Evolutionary conservation across 768 basidiomycete genomes (phyloP).

Genomic region (Amanita exitialis): DNA sequence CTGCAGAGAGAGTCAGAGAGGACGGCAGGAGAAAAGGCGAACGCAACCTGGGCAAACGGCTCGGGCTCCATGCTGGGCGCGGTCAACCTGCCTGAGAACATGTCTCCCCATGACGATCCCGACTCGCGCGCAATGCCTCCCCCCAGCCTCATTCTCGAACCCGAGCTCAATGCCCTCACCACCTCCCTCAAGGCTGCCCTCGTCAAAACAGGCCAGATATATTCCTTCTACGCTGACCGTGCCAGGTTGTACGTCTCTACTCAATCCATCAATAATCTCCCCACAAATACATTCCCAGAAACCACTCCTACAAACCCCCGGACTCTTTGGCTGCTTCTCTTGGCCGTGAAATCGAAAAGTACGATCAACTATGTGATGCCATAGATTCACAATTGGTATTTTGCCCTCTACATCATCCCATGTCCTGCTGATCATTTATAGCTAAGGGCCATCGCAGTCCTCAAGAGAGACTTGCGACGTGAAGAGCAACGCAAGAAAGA

Average conservation of each 20-base stretch:
- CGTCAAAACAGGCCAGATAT: conserved; percentile 62
- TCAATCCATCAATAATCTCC: neutral
- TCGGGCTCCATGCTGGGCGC: neutral
- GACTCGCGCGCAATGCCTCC: conserved; percentile 41
- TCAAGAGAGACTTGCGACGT: conserved; percentile 58
- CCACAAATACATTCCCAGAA: conserved; percentile 7
- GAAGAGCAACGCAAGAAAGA: conserved; percentile 46
- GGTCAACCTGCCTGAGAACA: neutral
- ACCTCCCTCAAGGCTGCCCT: conserved; percentile 58
- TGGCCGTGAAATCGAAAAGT: conserved; percentile 67
- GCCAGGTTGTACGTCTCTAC: conserved; percentile 43
- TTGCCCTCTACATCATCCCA: conserved; percentile 4
- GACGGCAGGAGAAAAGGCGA: neutral
- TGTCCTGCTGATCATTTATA: conserved; percentile 19
- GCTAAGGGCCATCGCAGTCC: conserved; percentile 62
- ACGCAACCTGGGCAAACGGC: conserved; percentile 1
- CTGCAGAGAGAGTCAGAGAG: conserved; percentile 20
- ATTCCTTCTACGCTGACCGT: conserved; percentile 57
- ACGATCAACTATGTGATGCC: conserved; percentile 70
- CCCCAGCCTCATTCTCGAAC: conserved; percentile 45
- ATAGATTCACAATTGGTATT: conserved; percentile 66
- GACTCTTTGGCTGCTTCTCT: conserved; percentile 53
- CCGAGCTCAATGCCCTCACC: conserved; percentile 53
- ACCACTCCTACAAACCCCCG: conserved; percentile 52
- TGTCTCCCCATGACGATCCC: conserved; percentile 17